phyloP scores from a whole-genome alignment of 306 rosid genomes.

The Vigna trinervia region DNA sequence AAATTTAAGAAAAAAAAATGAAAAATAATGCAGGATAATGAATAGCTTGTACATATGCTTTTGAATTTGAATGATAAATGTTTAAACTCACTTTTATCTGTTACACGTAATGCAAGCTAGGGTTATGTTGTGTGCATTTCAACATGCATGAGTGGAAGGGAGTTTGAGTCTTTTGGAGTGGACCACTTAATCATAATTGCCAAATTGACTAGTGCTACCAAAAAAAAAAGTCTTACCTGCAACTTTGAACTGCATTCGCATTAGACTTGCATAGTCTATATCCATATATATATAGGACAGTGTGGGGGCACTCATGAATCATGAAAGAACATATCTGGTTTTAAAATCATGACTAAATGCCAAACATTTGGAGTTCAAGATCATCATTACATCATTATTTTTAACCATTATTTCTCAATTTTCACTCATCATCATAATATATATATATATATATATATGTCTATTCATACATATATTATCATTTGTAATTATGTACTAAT shows the following conservation, averaged over 20 bases:
- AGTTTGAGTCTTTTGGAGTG: slow-evolving; percentile 33
- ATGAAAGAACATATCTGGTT: slow-evolving; percentile 8
- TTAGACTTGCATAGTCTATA: slow-evolving; percentile 15
- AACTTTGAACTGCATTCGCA: slow-evolving; percentile 37
- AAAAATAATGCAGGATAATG: no score
- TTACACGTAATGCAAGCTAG: slow-evolving; percentile 38
- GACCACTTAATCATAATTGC: slow-evolving; percentile 45
- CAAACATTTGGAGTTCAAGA: background rate
- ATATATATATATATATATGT: no score
- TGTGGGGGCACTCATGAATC: slow-evolving; percentile 6
- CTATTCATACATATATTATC: background rate
- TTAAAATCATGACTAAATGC: slow-evolving; percentile 4
- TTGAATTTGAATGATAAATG: slow-evolving; percentile 14
- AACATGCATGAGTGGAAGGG: slow-evolving; percentile 10
- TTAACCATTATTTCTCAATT: background rate
- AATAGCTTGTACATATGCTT: background rate
- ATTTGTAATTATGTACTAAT: background rate
- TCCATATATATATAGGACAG: slow-evolving; percentile 7
- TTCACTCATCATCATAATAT: background rate
- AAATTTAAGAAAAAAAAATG: background rate
- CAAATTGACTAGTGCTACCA: slow-evolving; percentile 32
- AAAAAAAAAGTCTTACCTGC: slow-evolving; percentile 21
- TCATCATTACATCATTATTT: slow-evolving; percentile 18
- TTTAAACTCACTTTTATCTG: background rate
- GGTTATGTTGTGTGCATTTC: slow-evolving; percentile 5